These are phyloP conservation scores for Ottelia alismoides DNA, from an alignment of 106 monocot genomes.

Conservation along the genomic window DNA sequence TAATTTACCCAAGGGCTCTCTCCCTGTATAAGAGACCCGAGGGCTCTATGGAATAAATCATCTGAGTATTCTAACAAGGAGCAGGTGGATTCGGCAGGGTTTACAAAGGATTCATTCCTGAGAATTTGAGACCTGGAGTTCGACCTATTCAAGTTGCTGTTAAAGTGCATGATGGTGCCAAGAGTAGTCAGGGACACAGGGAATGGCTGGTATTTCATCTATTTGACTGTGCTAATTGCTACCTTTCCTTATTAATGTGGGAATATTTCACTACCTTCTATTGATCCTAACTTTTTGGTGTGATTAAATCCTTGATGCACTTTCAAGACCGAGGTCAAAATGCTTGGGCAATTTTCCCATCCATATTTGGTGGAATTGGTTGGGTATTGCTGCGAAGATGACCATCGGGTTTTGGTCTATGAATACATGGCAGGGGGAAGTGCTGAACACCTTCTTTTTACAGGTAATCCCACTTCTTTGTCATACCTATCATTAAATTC, in stretches of 20 bases:
- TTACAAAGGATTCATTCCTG: constrained; percentile 46
- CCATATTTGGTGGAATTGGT: constrained; percentile 42
- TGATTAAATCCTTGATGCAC: too few relatives aligned
- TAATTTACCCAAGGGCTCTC: constrained; percentile 3
- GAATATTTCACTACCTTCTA: too few relatives aligned
- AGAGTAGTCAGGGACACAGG: constrained; percentile 66
- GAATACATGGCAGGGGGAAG: constrained; percentile 42
- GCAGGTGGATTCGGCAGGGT: constrained; percentile 73
- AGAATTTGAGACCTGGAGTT: constrained; percentile 31
- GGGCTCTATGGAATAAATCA: constrained; percentile 30
- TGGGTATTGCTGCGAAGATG: constrained; percentile 45
- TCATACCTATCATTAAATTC: too few relatives aligned
- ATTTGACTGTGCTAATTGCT: not conserved
- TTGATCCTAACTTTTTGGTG: too few relatives aligned
- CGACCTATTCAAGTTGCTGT: constrained; percentile 47
- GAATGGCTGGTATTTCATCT: constrained; percentile 69
- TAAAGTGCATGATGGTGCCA: constrained; percentile 71
- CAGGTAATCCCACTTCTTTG: constrained; percentile 37
- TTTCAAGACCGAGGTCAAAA: constrained; percentile 32
- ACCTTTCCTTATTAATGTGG: too few relatives aligned
- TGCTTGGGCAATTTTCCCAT: constrained; percentile 46
- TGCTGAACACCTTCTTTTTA: constrained; percentile 30
- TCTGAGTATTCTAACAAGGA: too few relatives aligned
- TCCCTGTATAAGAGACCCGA: constrained; percentile 56
- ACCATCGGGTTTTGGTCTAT: constrained; percentile 31